These are phyloP conservation scores for Pythium catenulatum DNA, from an alignment of 352 stramenopile species.

Conservation along the genomic window DNA sequence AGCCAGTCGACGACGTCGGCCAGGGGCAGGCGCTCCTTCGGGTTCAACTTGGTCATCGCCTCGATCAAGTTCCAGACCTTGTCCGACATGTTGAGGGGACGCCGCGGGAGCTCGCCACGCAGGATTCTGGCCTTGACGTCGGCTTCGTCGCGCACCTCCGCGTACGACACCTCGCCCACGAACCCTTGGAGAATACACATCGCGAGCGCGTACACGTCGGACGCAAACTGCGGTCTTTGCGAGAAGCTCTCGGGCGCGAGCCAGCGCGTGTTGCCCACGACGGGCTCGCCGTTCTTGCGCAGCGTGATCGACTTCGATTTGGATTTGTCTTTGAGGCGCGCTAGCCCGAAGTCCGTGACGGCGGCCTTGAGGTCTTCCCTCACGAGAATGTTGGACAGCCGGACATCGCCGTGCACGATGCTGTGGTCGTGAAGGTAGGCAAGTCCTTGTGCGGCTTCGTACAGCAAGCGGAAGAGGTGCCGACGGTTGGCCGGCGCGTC, in stretches of 20 bases:
- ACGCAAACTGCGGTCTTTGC: not conserved
- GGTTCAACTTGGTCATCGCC: not conserved
- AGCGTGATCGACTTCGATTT: not conserved
- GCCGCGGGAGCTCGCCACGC: not conserved
- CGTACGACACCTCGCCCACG: conserved; percentile 29
- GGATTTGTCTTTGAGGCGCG: conserved; percentile 20
- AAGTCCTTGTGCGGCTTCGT: conserved; percentile 63
- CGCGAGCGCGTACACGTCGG: conserved; percentile 50
- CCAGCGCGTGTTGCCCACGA: not conserved
- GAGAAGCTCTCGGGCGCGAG: not conserved
- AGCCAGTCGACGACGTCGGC: no score
- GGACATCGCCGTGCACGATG: conserved; percentile 79
- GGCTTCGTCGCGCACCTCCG: not conserved
- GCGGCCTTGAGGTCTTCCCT: conserved; percentile 52
- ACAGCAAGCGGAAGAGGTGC: conserved; percentile 33
- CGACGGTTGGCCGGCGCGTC: not conserved
- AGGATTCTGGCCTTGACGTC: not conserved
- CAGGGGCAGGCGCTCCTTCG: not conserved
- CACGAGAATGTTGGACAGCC: conserved; percentile 85
- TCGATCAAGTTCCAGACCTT: not conserved
- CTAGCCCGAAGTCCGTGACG: conserved; percentile 58
- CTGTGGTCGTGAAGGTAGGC: conserved; percentile 73
- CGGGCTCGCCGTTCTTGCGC: conserved; percentile 8
- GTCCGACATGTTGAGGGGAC: not conserved
- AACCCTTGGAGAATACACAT: conserved; percentile 55